Percentiles rank a stretch among this genome's conserved stretches.
Conservation (phyloP, 2,329 filamentous ascomycete species). For the Penicillium sp. region DNA sequence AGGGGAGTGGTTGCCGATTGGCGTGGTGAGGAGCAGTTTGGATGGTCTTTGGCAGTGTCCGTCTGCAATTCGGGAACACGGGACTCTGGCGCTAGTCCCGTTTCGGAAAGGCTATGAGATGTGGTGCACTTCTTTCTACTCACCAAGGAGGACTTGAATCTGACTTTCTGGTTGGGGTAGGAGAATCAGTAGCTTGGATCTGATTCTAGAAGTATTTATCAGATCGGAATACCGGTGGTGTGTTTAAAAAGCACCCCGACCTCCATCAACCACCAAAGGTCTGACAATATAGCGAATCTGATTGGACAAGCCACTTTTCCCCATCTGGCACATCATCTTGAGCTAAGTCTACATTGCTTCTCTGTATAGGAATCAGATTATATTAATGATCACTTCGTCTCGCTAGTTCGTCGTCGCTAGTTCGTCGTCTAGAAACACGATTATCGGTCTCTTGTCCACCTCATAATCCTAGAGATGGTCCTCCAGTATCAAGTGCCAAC, state of each 20-base stretch:
- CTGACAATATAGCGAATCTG: conserved; percentile 30
- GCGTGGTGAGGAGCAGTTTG: conserved; percentile 31
- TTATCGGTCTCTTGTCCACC: too few relatives aligned
- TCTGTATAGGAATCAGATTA: too few relatives aligned
- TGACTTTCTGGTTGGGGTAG: background rate
- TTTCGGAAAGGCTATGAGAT: conserved; percentile 26
- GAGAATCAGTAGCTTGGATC: background rate
- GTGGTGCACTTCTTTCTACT: background rate
- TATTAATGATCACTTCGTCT: too few relatives aligned
- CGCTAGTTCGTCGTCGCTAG: too few relatives aligned
- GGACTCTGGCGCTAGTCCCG: conserved; percentile 36
- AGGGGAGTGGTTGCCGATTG: conserved; percentile 28
- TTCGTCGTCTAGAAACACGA: too few relatives aligned
- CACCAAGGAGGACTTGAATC: too few relatives aligned
- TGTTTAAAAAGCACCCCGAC: background rate
- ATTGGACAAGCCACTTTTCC: conserved; percentile 20
- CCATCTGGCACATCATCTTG: background rate
- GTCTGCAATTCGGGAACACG: conserved; percentile 26
- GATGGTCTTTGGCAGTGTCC: conserved; percentile 35
- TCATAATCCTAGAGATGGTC: too few relatives aligned
- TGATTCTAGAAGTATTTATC: background rate
- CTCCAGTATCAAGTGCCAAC: too few relatives aligned
- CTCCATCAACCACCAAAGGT: conserved; percentile 9
- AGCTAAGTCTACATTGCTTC: background rate
- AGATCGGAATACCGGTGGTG: background rate